Base-by-base conservation (phyloP, 768 basidiomycete species). In the Lepiota subincarnata region DNA sequence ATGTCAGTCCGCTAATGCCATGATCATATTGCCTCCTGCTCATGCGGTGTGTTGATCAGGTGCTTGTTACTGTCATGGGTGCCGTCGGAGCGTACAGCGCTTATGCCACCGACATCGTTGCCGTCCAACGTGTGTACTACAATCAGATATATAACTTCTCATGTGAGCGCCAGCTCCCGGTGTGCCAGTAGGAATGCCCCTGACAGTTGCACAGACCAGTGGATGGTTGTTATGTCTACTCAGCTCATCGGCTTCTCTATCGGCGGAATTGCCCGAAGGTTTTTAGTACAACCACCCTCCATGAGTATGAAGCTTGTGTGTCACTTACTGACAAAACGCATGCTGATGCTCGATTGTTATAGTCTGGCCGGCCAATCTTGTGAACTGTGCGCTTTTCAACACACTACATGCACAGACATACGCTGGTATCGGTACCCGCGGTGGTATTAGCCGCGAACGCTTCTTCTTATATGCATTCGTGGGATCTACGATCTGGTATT, bases 191-290 rank as follows among this genome's bases (percentile, higher is more conserved):
- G 13, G 14, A 10, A 19, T 35, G n/a, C 28, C 11, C 35, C 39
- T 47, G 12, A 48, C 55, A 24, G 28, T 37, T 58, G n/a, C 16
- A 20, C 57, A 79, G 87, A 90, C 66, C 86, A 89, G 70, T 87
- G 88, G 84, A 80, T 90, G 67, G 69, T 90, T 18, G 85, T 91
- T 20, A 81, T 90, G 70, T 84, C 81, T 26, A 83, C 84, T 1
- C 84, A 87, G 61, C 70, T 89, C 50, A 89, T 91, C 50, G 89
- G 91, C 11, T 92, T 92, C 73, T 90, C 88, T 3, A 82, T 91
- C 51, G 90, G 89, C 73, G 63, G 81, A 60, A 59, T 91, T 73
- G 58, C 80, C 5, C 81, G 86, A 26, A 83, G 89, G 10, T 91
- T 91, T 76, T 77, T 92, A 35, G 89, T 87, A 35, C 76, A 82